Conservation (phyloP, 2,329 filamentous ascomycete genomes). For the Cyclaneusma minus region DNA sequence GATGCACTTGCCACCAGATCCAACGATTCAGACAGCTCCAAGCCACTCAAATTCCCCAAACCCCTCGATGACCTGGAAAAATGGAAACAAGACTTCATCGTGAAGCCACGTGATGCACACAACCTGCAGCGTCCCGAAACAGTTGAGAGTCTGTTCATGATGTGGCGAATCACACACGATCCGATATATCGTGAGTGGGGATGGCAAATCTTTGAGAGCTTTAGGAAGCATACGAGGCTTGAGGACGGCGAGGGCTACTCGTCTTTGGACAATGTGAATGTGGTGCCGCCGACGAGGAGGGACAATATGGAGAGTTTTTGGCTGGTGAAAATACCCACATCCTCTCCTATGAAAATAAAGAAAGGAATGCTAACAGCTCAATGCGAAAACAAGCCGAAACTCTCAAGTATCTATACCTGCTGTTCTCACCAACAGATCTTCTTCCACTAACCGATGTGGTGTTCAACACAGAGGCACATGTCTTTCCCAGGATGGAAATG, state of each 20-base stretch:
- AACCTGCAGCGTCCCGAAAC: constrained; percentile 94
- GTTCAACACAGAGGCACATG: constrained; percentile 91
- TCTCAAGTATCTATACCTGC: constrained; percentile 90
- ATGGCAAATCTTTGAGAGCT: constrained; percentile 95
- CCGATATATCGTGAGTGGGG: constrained; percentile 86
- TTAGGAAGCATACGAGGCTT: constrained; percentile 72
- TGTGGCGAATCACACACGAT: constrained; percentile 96
- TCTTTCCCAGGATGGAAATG: constrained; percentile 76
- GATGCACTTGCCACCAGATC: constrained; percentile 47
- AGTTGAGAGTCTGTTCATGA: constrained; percentile 91
- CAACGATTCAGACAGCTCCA: constrained; percentile 31
- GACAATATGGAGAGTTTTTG: constrained; percentile 99
- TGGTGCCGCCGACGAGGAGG: constrained; percentile 48
- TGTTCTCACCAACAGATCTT: constrained; percentile 74
- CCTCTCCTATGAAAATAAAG: constrained; percentile 1
- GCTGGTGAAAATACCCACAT: constrained; percentile 65
- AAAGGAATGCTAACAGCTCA: constrained; percentile 6
- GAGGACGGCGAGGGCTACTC: constrained; percentile 68
- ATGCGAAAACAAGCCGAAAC: constrained; percentile 84
- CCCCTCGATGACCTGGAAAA: constrained; percentile 34
- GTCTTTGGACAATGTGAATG: constrained; percentile 60
- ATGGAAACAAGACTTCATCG: constrained; percentile 66
- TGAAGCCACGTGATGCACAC: constrained; percentile 73
- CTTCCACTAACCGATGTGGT: constrained; percentile 77
- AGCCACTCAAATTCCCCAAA: constrained; percentile 34